A percentile compares a stretch with the other conserved stretches of the same genome.
Conservation (phyloP, 805 yeast species). For the Wickerhamiella sorbophila region DNA sequence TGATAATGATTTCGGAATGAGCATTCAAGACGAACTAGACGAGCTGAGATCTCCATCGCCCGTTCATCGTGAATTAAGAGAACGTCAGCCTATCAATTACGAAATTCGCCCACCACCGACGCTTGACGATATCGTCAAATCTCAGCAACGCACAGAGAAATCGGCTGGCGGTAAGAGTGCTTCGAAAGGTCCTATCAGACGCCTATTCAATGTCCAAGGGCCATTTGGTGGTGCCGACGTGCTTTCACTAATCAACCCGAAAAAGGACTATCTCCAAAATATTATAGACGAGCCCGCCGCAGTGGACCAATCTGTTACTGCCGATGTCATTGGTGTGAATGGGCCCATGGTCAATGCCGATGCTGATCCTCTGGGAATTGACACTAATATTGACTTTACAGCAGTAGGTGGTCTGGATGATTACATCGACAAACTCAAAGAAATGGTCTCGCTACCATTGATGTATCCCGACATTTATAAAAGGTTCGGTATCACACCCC, state of each 20-base stretch:
- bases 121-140: constrained; percentile 14
- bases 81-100: constrained; percentile 18
- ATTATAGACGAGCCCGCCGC: constrained; percentile 29
- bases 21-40: constrained; percentile 15
- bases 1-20: constrained; percentile 9
- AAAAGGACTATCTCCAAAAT: constrained; percentile 8
- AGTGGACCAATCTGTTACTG: constrained; percentile 25
- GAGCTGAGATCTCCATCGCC: constrained; percentile 14
- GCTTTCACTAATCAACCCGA: constrained; percentile 43
- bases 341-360: constrained; percentile 6
- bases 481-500: constrained; percentile 83
- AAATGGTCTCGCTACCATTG: constrained; percentile 89
- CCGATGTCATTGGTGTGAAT: constrained; percentile 3
- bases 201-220: constrained; percentile 86
- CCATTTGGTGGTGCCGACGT: constrained; percentile 98
- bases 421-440: constrained; percentile 83
- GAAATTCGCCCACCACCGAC: constrained; percentile 19
- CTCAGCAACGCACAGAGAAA: not conserved
- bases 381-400: constrained; percentile 69
- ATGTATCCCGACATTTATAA: constrained; percentile 88
- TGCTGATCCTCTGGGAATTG: constrained; percentile 77
- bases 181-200: constrained; percentile 28
- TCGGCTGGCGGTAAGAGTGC: not conserved
- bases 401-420: constrained; percentile 86
- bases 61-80: constrained; percentile 12